Percentiles rank a stretch among this genome's conserved stretches.
These are phyloP conservation scores for Fomitopsis serialis DNA, from an alignment of 768 basidiomycete genomes.

Conservation along the genomic window DNA sequence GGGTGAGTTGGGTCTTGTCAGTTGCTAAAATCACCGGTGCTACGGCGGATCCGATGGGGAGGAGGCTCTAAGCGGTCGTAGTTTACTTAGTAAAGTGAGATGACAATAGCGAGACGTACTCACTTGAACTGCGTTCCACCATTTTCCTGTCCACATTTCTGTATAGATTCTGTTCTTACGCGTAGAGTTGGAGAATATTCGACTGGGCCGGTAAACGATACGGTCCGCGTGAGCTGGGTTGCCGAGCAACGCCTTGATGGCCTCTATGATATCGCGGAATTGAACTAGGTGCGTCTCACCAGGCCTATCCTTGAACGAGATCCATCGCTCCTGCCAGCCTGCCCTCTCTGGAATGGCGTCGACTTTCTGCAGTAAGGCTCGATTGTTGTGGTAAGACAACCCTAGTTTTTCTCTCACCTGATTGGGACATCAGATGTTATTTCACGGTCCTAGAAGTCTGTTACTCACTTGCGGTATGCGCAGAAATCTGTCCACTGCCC, in stretches of 20 bases:
- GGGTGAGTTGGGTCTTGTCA: no score
- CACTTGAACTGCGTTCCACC: constrained; percentile 50
- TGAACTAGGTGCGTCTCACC: constrained; percentile 16
- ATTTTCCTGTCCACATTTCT: constrained; percentile 43
- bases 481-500: no score
- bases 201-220: constrained; percentile 29
- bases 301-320: neutral
- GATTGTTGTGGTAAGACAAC: no score
- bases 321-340: constrained; percentile 8
- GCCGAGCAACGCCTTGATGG: constrained; percentile 30
- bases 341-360: constrained; percentile 14
- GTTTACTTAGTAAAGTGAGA: neutral
- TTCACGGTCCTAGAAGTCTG: neutral
- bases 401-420: constrained; percentile 8
- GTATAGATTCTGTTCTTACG: constrained; percentile 22
- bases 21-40: no score
- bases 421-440: no score
- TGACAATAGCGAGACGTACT: constrained; percentile 4
- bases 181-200: constrained; percentile 25
- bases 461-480: neutral
- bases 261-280: constrained; percentile 31
- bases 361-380: no score
- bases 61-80: constrained; percentile 10
- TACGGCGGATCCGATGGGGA: no score
- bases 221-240: constrained; percentile 26